A percentile compares a stretch with the other conserved stretches of the same genome.
These are phyloP conservation scores for Mycena belliarum DNA, from an alignment of 768 basidiomycete species.

Conservation along the genomic window DNA sequence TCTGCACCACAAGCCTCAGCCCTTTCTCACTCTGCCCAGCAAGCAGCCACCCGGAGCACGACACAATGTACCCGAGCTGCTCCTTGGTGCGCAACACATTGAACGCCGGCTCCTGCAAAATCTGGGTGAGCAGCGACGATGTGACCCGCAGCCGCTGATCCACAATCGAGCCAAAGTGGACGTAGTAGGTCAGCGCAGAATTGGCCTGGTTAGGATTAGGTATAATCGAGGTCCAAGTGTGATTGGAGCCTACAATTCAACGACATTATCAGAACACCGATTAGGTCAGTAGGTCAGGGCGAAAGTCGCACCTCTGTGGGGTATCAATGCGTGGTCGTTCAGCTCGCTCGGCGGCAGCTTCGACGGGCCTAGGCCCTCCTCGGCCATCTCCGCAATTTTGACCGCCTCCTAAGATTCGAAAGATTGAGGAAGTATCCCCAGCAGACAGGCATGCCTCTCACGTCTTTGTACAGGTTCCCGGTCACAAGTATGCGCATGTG, in stretches of 20 bases:
- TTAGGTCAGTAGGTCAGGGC: too few species aligned
- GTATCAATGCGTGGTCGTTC: constrained; percentile 57
- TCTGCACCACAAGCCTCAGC: constrained; percentile 84
- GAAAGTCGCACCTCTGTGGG: constrained; percentile 59
- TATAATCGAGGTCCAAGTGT: constrained; percentile 63
- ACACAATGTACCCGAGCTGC: constrained; percentile 93
- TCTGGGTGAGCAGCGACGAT: constrained; percentile 74
- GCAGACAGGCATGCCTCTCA: constrained; percentile 35
- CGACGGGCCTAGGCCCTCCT: constrained; percentile 59
- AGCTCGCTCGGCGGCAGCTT: constrained; percentile 58
- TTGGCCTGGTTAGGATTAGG: constrained; percentile 88
- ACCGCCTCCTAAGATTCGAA: constrained; percentile 67
- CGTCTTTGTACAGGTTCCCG: constrained; percentile 86
- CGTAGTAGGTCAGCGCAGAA: constrained; percentile 82
- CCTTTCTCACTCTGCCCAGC: constrained; percentile 73
- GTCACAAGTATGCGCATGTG: constrained; percentile 73
- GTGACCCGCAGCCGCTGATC: constrained; percentile 68
- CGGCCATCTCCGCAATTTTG: constrained; percentile 67
- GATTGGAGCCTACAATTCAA: constrained; percentile 59
- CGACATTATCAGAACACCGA: not conserved
- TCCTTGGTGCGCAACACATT: constrained; percentile 90
- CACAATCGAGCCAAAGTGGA: constrained; percentile 70
- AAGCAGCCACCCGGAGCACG: constrained; percentile 55
- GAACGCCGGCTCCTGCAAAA: constrained; percentile 90
- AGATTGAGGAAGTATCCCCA: not conserved